Evolutionary conservation across 257 asterid species (phyloP), one percentile per base, ranked within the genome.

Genomic region (Forsythia suspensa): DNA sequence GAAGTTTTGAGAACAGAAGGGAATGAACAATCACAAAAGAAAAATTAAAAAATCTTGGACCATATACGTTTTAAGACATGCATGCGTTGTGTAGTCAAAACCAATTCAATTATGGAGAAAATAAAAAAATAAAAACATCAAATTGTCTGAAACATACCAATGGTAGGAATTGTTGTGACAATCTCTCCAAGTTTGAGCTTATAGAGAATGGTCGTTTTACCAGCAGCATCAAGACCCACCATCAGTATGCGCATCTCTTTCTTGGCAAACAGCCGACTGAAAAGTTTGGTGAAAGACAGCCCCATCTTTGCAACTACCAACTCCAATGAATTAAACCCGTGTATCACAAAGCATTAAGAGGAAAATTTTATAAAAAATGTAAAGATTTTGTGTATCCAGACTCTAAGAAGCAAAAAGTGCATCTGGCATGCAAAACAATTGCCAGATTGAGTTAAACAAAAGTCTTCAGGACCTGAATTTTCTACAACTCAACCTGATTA

Each of bases 201-300:
- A 83, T 86, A 86, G 68, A 86, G 87, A 78, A 86, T 86, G 71
- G 89, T 85, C n/a, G 89, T 85, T 76, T 85, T 85, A 82, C 89
- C 89, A 82, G 89, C 89, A 67, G 87, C 89, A 75, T 85, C 89
- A 41, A 85, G 89, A 85, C 86, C 89, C 18, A 86, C 89, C 89
- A 86, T 86, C 44, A 86, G 82, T 75, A 86, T 86, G 48, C 89
- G 89, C 89, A 86, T 86, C 85, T 86, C 89, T 77, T 78, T 86
- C 85, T 83, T 86, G 85, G 87, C 89, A 76, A 86, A 86, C 44
- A 83, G 89, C 87, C 85, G 82, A 74, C 89, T 86, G 82, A 86
- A 86, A 66, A 86, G 87, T 82, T 86, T 86, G 74, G 82, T 59
- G 82, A 86, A 86, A 44, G 89, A 86, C 73, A 86, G 76, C 82